phyloP scores from a whole-genome alignment of 208 protist genomes.

The Lotmaria passim region DNA sequence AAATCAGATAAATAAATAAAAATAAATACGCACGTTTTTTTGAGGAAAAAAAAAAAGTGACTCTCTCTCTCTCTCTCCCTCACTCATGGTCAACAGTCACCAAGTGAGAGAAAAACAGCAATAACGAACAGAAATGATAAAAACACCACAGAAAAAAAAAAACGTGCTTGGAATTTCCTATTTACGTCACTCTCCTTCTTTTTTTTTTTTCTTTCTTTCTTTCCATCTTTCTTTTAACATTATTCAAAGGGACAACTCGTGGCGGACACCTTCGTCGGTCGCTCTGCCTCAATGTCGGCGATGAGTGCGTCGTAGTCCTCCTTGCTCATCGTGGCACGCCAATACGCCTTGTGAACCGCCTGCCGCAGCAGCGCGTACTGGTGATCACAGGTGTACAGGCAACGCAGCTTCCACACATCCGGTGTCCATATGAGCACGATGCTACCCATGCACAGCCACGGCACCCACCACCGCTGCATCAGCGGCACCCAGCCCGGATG shows the following conservation, averaged over 20 bases:
- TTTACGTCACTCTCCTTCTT: not conserved
- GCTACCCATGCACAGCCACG: conserved; percentile 57
- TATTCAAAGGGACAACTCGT: conserved; percentile 72
- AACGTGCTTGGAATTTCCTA: not conserved
- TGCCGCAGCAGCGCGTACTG: conserved; percentile 71
- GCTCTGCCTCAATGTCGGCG: conserved; percentile 51
- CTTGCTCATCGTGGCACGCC: conserved; percentile 66
- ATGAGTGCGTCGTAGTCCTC: conserved; percentile 71
- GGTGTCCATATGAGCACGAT: conserved; percentile 73
- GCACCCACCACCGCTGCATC: conserved; percentile 88
- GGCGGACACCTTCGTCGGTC: conserved; percentile 44
- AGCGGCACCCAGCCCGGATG: conserved; percentile 79
- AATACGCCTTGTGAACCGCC: conserved; percentile 77
- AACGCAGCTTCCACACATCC: conserved; percentile 86
- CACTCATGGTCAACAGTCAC: no score
- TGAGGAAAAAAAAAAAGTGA: no score
- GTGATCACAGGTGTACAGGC: conserved; percentile 70
- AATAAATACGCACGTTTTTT: no score
- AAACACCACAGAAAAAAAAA: no score
- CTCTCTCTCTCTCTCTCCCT: no score
- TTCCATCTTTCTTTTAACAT: not conserved
- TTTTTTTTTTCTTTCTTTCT: not conserved
- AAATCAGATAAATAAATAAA: no score
- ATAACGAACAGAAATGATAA: no score
- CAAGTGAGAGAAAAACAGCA: no score